phyloP scores from a whole-genome alignment of 192 early-diverging fungal species.

The Mortierella claussenii region DNA sequence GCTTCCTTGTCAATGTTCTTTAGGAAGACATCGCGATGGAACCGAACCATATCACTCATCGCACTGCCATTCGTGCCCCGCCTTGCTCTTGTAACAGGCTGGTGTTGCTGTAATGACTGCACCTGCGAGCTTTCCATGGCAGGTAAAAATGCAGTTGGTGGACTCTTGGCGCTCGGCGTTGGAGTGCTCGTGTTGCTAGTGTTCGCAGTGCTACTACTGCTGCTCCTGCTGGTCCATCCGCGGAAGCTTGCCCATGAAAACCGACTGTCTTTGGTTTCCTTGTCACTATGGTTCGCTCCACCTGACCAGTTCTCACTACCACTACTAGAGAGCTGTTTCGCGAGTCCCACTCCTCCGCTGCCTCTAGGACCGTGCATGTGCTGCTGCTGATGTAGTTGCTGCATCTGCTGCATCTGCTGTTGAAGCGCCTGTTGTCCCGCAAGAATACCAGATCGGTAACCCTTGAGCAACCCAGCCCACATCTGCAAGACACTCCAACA shows the following conservation, averaged over 20 bases:
- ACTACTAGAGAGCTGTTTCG: conserved; percentile 33
- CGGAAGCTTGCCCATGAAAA: conserved; percentile 42
- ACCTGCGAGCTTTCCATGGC: background rate
- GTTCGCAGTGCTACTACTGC: background rate
- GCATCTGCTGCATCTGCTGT: conserved; percentile 26
- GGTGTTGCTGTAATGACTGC: conserved; percentile 11
- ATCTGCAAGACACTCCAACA: conserved; percentile 74
- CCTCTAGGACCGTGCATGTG: background rate
- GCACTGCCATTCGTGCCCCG: conserved; percentile 31
- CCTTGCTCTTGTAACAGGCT: conserved; percentile 20
- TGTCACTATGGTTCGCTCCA: conserved; percentile 1
- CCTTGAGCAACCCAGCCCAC: conserved; percentile 80
- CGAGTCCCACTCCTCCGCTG: conserved; percentile 12
- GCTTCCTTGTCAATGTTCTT: conserved; percentile 58
- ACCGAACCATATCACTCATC: conserved; percentile 52
- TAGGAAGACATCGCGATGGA: conserved; percentile 71
- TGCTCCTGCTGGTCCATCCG: conserved; percentile 31
- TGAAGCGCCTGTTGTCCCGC: conserved; percentile 30
- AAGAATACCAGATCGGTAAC: conserved; percentile 72
- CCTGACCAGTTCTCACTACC: conserved; percentile 18
- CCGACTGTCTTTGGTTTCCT: conserved; percentile 6
- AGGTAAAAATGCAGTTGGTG: conserved; percentile 1
- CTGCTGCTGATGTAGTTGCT: conserved; percentile 14
- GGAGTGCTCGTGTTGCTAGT: background rate
- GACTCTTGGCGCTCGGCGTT: background rate